These are phyloP conservation scores for Mikania micrantha DNA, from an alignment of 129 eudicot species.

Conservation along the genomic window DNA sequence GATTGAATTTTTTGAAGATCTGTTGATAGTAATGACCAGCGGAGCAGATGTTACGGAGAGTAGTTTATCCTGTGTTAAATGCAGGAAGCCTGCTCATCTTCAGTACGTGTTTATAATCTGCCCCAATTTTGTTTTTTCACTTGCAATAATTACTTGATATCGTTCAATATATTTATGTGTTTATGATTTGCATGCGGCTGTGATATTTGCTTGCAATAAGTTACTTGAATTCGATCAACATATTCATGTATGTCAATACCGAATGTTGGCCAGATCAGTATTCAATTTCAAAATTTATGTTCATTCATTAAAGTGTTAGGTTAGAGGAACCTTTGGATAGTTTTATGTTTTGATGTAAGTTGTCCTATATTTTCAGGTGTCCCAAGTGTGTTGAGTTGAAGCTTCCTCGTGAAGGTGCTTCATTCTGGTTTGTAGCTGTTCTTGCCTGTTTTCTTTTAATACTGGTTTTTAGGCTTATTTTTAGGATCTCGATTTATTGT, in stretches of 20 bases:
- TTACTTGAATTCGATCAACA: not conserved
- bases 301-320: too few relatives aligned
- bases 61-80: conserved; percentile 59
- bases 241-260: not conserved
- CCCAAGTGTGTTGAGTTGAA: conserved; percentile 78
- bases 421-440: conserved; percentile 71
- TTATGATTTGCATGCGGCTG: not conserved
- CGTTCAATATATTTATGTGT: too few relatives aligned
- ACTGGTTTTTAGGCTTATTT: not conserved
- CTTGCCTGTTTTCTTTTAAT: not conserved
- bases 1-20: conserved; percentile 10
- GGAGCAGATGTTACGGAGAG: conserved; percentile 44
- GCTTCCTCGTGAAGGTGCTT: conserved; percentile 93
- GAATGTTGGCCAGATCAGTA: not conserved
- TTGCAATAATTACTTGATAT: too few relatives aligned
- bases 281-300: not conserved
- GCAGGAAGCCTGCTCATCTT: conserved; percentile 81
- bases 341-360: not conserved
- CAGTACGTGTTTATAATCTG: too few relatives aligned
- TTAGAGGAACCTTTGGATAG: too few relatives aligned
- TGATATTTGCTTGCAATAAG: not conserved
- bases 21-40: conserved; percentile 48
- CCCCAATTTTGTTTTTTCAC: too few relatives aligned
- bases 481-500: not conserved
- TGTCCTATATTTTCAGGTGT: conserved; percentile 41